Evolutionary conservation across 768 basidiomycete species (phyloP).

Genomic region (Xerocomus brunneocitrinus): DNA sequence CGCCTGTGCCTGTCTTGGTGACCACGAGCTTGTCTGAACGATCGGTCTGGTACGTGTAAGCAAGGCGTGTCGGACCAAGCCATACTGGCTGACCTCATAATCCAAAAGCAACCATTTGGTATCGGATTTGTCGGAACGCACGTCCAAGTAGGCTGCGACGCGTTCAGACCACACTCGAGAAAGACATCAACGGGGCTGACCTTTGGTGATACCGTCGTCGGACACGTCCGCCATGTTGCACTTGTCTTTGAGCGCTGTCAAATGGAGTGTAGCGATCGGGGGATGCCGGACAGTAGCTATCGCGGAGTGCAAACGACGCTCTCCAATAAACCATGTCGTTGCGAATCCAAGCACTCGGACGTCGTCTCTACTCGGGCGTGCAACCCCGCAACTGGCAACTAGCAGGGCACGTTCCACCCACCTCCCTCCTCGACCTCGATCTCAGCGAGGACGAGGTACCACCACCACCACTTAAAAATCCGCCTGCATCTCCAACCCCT

Average conservation of each 20-base stretch:
- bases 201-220: conserved; percentile 68
- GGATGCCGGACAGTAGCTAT: conserved; percentile 15
- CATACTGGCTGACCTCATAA: conserved; percentile 58
- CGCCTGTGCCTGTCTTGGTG: conserved; percentile 75
- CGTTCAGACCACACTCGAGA: conserved; percentile 9
- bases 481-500: conserved; percentile 32
- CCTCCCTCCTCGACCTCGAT: conserved; percentile 27
- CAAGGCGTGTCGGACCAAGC: conserved; percentile 13
- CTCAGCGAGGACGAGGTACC: conserved; percentile 29
- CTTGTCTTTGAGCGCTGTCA: neutral
- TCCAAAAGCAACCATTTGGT: conserved; percentile 90
- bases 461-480: conserved; percentile 16
- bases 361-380: conserved; percentile 25
- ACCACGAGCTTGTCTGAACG: conserved; percentile 77
- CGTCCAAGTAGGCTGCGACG: conserved; percentile 75
- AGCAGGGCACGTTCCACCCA: conserved; percentile 30
- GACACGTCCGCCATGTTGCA: conserved; percentile 72
- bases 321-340: conserved; percentile 4
- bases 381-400: conserved; percentile 29
- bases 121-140: conserved; percentile 79
- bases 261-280: conserved; percentile 7
- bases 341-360: conserved; percentile 16
- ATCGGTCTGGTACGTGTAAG: conserved; percentile 44
- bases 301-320: conserved; percentile 17
- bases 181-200: conserved; percentile 36